These are phyloP conservation scores for Cladobotryum protrusum DNA, from an alignment of 2,329 filamentous ascomycete genomes.

Conservation along the genomic window DNA sequence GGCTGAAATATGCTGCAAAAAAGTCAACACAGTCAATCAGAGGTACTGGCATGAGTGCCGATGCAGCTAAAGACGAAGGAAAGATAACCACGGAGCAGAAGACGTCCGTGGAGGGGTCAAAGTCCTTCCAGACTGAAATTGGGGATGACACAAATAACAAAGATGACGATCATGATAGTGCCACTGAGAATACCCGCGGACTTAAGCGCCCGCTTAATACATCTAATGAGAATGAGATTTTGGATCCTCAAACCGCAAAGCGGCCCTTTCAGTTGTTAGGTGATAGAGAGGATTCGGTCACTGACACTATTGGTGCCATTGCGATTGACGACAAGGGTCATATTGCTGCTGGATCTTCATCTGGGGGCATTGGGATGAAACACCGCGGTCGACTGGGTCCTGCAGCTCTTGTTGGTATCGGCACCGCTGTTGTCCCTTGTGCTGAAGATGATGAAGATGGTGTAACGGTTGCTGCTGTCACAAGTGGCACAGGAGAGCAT, in stretches of 20 bases:
- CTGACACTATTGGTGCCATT: slow-evolving; percentile 93
- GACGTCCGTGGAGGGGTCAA: not conserved
- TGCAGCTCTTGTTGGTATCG: slow-evolving; percentile 86
- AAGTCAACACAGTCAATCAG: not conserved
- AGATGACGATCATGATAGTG: slow-evolving; percentile 7
- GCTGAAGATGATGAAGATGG: slow-evolving; percentile 63
- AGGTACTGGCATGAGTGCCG: slow-evolving; percentile 1
- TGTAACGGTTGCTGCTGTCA: slow-evolving; percentile 73
- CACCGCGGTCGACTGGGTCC: slow-evolving; percentile 86
- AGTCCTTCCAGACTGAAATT: not conserved
- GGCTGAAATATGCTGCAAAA: not conserved
- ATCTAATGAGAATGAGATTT: slow-evolving; percentile 7
- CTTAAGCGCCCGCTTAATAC: slow-evolving; percentile 28
- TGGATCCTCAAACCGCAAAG: slow-evolving; percentile 11
- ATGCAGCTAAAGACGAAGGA: slow-evolving; percentile 3
- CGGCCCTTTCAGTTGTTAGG: slow-evolving; percentile 16
- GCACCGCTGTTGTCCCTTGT: slow-evolving; percentile 79
- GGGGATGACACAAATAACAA: slow-evolving; percentile 6
- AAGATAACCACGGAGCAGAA: not conserved
- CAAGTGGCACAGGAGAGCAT: slow-evolving; percentile 93
- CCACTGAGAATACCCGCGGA: slow-evolving; percentile 21
- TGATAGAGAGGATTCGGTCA: slow-evolving; percentile 58
- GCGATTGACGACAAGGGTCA: slow-evolving; percentile 79
- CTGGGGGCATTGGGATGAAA: slow-evolving; percentile 98
- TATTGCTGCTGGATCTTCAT: slow-evolving; percentile 92